These are phyloP conservation scores for Fraxinus platypoda DNA, from an alignment of 305 asterid species.

Conservation along the genomic window DNA sequence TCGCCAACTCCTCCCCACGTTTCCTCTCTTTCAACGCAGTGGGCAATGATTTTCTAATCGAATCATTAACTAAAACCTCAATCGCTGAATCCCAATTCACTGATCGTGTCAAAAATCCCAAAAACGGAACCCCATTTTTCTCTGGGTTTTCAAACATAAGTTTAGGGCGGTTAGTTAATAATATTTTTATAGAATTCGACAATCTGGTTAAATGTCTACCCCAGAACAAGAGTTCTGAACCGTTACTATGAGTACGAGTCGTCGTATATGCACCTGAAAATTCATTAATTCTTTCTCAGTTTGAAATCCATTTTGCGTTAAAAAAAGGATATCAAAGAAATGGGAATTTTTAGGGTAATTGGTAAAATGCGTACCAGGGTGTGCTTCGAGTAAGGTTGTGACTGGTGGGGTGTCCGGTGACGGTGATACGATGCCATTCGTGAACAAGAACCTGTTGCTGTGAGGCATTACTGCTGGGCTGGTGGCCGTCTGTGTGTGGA, in stretches of 20 bases:
- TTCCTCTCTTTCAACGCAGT: slow-evolving; percentile 43
- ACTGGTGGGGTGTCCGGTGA: slow-evolving; percentile 55
- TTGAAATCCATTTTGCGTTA: not conserved
- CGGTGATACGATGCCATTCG: slow-evolving; percentile 55
- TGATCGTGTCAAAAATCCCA: slow-evolving; percentile 27
- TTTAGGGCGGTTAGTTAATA: slow-evolving; percentile 46
- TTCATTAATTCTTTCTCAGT: not conserved
- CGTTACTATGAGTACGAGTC: slow-evolving; percentile 76
- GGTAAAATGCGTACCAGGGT: slow-evolving; percentile 46
- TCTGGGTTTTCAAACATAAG: slow-evolving; percentile 40
- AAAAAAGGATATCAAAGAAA: not conserved
- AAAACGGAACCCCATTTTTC: slow-evolving; percentile 18
- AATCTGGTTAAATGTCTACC: slow-evolving; percentile 69
- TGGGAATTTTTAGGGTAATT: not conserved
- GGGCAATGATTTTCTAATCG: slow-evolving; percentile 60
- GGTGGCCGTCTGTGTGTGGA: not conserved
- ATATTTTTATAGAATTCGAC: slow-evolving; percentile 56
- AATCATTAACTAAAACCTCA: slow-evolving; percentile 56
- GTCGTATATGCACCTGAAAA: slow-evolving; percentile 92
- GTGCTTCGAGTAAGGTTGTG: slow-evolving; percentile 67
- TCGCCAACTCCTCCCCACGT: slow-evolving; percentile 60
- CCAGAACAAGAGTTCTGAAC: slow-evolving; percentile 70
- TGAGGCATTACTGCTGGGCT: slow-evolving; percentile 30
- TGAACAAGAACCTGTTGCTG: slow-evolving; percentile 43
- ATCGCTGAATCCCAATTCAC: slow-evolving; percentile 53